phyloP scores from a whole-genome alignment of 2,329 filamentous ascomycete species.

The Fusarium temperatum region DNA sequence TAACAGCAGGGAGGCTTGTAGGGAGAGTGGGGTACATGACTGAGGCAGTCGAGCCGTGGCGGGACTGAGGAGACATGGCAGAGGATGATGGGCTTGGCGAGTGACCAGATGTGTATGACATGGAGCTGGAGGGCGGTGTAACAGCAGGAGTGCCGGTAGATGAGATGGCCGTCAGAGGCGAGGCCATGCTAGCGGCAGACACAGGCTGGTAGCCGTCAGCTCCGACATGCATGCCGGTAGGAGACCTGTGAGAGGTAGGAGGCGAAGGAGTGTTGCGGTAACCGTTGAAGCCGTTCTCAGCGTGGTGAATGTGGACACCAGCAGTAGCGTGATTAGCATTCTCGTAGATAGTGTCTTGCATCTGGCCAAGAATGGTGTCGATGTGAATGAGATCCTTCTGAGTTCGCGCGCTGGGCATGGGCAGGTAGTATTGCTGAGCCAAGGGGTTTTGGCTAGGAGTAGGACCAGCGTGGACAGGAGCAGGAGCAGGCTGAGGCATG shows the following conservation, averaged over 20 bases:
- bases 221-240: constrained; percentile 47
- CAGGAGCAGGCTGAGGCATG: constrained; percentile 54
- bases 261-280: constrained; percentile 67
- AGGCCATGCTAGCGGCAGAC: constrained; percentile 66
- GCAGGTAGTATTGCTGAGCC: constrained; percentile 83
- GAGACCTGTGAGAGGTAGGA: constrained; percentile 52
- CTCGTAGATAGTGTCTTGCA: constrained; percentile 96
- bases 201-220: constrained; percentile 53
- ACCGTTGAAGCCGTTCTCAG: constrained; percentile 70
- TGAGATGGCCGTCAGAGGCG: constrained; percentile 66
- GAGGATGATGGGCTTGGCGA: constrained; percentile 78
- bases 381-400: constrained; percentile 95
- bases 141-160: constrained; percentile 78
- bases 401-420: constrained; percentile 87
- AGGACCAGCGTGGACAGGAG: constrained; percentile 63
- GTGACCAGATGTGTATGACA: constrained; percentile 81
- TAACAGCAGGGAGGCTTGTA: constrained; percentile 66
- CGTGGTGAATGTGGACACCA: constrained; percentile 78
- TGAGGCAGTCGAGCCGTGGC: constrained; percentile 67
- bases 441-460: constrained; percentile 66
- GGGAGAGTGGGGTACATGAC: constrained; percentile 78
- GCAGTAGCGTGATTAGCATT: constrained; percentile 84
- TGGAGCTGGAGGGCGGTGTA: constrained; percentile 77
- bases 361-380: constrained; percentile 93
- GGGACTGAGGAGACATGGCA: constrained; percentile 72